A percentile compares a stretch with the other conserved stretches of the same genome.
Conservation (phyloP, 345 rosid species). For the Hypericum perforatum region DNA sequence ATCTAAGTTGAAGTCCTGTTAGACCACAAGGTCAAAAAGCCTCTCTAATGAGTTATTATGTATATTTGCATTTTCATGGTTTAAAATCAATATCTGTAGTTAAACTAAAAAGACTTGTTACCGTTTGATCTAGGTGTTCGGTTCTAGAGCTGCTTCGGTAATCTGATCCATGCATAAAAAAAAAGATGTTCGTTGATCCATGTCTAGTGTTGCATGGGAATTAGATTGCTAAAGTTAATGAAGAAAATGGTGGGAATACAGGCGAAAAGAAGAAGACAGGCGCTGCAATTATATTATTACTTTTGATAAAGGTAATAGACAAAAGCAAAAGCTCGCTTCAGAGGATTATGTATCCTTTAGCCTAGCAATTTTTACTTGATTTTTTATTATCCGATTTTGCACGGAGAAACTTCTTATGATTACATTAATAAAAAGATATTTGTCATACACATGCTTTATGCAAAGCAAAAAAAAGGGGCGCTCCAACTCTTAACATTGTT, state of each 20-base stretch:
- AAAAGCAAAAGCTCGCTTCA: constrained; percentile 25
- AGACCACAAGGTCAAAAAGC: too few species aligned
- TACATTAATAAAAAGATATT: constrained; percentile 25
- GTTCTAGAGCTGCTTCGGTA: too few species aligned
- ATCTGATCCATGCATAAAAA: too few species aligned
- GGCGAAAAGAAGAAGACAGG: constrained; percentile 20
- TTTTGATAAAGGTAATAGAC: constrained; percentile 23
- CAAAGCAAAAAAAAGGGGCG: constrained; percentile 20
- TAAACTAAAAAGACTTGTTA: too few species aligned
- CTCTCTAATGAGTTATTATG: too few species aligned
- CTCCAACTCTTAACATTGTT: too few species aligned
- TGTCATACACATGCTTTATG: constrained; percentile 24
- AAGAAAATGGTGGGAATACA: constrained; percentile 27
- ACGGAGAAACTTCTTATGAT: constrained; percentile 34
- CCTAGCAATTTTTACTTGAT: constrained; percentile 41
- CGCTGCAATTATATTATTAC: constrained; percentile 7
- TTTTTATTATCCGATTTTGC: constrained; percentile 13
- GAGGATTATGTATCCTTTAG: constrained; percentile 31
- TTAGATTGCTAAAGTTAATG: constrained; percentile 3
- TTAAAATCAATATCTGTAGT: too few species aligned
- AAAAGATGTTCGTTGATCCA: too few species aligned
- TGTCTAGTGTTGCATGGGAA: neutral
- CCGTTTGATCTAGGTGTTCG: too few species aligned
- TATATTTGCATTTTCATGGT: too few species aligned
- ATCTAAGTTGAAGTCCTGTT: too few species aligned